Conservation (phyloP, 139 green algal genomes). For the Mesotaenium endlicherianum region DNA sequence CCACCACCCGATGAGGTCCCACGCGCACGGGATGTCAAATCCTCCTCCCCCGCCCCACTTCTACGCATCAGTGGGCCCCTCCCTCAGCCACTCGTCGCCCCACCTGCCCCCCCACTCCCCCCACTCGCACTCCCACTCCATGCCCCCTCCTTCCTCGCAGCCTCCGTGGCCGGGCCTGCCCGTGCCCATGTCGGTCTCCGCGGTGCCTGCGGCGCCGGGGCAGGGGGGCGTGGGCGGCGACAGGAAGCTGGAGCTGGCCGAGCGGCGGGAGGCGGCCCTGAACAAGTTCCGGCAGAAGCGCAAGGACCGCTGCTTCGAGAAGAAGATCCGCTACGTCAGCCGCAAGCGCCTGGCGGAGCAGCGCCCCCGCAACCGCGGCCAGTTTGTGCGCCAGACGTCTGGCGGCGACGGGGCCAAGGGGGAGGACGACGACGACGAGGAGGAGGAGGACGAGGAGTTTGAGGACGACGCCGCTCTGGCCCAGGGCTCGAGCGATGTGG, state of each 20-base stretch:
- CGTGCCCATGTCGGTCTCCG: not conserved
- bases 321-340: slow-evolving; percentile 59
- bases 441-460: slow-evolving; percentile 28
- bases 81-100: not conserved
- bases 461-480: too few relatives aligned
- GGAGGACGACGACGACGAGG: slow-evolving; percentile 25
- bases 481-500: too few relatives aligned
- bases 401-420: not conserved
- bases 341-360: slow-evolving; percentile 56
- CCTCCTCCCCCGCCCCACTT: too few relatives aligned
- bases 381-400: slow-evolving; percentile 56
- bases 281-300: slow-evolving; percentile 57
- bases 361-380: slow-evolving; percentile 52
- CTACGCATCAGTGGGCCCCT: too few relatives aligned
- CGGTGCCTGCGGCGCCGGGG: too few relatives aligned
- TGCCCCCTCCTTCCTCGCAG: not conserved
- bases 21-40: too few relatives aligned
- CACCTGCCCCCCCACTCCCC: not conserved
- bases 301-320: slow-evolving; percentile 58
- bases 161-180: not conserved
- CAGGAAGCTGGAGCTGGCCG: slow-evolving; percentile 15
- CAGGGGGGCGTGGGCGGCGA: not conserved
- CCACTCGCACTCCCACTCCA: not conserved
- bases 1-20: too few relatives aligned
- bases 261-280: slow-evolving; percentile 35